Evolutionary conservation across 164 flowering plant genomes (phyloP).

Genomic region (Pachysandra terminalis): DNA sequence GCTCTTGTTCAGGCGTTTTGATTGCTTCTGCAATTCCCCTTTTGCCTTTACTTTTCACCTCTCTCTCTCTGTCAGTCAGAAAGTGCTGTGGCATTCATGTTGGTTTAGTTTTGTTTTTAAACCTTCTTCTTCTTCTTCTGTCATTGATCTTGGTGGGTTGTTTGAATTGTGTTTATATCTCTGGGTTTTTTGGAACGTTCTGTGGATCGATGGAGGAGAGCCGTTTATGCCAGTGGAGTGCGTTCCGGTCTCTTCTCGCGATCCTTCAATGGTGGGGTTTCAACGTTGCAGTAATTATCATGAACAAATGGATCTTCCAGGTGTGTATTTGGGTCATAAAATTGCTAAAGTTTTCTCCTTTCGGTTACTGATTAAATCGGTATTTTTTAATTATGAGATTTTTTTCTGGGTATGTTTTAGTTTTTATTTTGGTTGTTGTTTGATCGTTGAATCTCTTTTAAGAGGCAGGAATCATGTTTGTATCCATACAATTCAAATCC

Average conservation of each 20-base stretch:
- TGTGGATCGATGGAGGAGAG: slow-evolving; percentile 68
- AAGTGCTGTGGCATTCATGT: slow-evolving; percentile 2
- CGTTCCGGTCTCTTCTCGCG: slow-evolving; percentile 73
- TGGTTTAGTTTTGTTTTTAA: not conserved
- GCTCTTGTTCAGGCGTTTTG: not conserved
- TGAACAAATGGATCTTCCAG: slow-evolving; percentile 99
- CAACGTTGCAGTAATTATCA: slow-evolving; percentile 95
- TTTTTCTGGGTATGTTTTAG: slow-evolving; percentile 1
- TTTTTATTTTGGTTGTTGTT: not conserved
- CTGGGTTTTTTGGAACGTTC: slow-evolving; percentile 4
- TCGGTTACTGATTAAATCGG: not conserved
- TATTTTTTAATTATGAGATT: not conserved
- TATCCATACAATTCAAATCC: no score
- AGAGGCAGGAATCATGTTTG: not conserved
- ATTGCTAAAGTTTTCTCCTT: not conserved
- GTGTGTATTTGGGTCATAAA: slow-evolving; percentile 24
- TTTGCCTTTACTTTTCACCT: not conserved
- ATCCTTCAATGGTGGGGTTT: slow-evolving; percentile 97
- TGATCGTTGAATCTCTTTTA: slow-evolving; percentile 1
- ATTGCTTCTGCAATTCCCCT: slow-evolving; percentile 4
- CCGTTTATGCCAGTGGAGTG: slow-evolving; percentile 55
- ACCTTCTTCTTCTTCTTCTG: not conserved
- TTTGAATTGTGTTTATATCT: not conserved
- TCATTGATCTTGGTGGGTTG: not conserved
- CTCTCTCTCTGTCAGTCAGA: not conserved